phyloP scores from a whole-genome alignment of 768 basidiomycete genomes.

The Pleurotus salmoneostramineus region DNA sequence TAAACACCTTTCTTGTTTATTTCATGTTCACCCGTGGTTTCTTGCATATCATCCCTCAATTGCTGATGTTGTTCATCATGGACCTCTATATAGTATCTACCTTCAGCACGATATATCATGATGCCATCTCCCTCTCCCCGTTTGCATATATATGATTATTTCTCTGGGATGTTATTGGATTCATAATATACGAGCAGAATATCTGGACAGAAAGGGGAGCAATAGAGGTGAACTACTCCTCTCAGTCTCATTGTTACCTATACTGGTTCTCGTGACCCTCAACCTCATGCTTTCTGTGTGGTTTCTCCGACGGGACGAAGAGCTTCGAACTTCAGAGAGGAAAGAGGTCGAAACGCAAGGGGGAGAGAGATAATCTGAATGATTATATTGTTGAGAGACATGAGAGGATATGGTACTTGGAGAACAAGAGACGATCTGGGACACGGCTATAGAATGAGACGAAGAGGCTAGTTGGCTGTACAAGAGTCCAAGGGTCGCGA shows the following conservation, averaged over 20 bases:
- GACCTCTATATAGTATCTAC: neutral
- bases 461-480: too few relatives aligned
- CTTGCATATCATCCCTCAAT: neutral
- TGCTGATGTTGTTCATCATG: neutral
- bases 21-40: neutral
- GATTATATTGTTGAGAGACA: too few relatives aligned
- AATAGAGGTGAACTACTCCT: too few relatives aligned
- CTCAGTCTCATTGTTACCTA: too few relatives aligned
- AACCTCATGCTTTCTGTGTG: neutral
- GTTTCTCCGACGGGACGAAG: neutral
- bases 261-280: neutral
- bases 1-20: neutral
- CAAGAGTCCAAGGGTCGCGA: too few relatives aligned
- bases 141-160: neutral
- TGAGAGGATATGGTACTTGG: too few relatives aligned
- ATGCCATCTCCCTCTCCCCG: neutral
- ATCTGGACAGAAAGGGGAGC: too few relatives aligned
- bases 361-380: too few relatives aligned
- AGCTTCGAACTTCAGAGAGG: neutral
- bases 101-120: constrained; percentile 10
- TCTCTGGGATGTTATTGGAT: neutral
- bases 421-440: too few relatives aligned
- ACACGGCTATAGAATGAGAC: too few relatives aligned
- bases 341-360: neutral
- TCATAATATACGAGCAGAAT: neutral